Conservation (phyloP, 352 stramenopile species). For the Globisporangium yorkense region DNA sequence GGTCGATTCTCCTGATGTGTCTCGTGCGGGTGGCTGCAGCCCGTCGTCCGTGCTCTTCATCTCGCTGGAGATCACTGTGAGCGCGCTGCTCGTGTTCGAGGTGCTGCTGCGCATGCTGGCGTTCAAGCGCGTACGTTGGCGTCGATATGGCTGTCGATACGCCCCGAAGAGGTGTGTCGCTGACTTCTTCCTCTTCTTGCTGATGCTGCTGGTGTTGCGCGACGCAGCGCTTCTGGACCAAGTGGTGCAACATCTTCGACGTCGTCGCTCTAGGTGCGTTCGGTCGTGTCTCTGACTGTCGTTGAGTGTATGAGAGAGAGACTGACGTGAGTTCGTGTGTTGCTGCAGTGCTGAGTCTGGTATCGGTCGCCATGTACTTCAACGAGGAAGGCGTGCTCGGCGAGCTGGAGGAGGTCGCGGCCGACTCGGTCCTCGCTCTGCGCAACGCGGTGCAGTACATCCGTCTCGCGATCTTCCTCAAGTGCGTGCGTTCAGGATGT, state of each 20-base stretch:
- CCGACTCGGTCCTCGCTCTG: constrained; percentile 68
- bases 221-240: constrained; percentile 67
- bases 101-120: constrained; percentile 79
- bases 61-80: constrained; percentile 73
- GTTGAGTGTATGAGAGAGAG: background rate
- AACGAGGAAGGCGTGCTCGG: constrained; percentile 76
- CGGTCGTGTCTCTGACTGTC: background rate
- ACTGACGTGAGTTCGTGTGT: background rate
- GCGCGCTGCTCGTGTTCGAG: constrained; percentile 68
- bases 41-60: constrained; percentile 76
- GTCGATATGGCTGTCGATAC: background rate
- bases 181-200: background rate
- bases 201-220: background rate
- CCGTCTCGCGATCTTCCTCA: constrained; percentile 79
- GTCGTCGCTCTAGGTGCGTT: constrained; percentile 55
- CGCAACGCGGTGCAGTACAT: constrained; percentile 79
- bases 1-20: background rate
- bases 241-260: constrained; percentile 85
- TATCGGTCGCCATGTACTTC: constrained; percentile 80
- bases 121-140: constrained; percentile 49
- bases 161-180: background rate
- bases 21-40: constrained; percentile 14
- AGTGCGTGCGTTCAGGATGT: constrained; percentile 24
- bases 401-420: constrained; percentile 79
- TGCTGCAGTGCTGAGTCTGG: constrained; percentile 60